Conservation (phyloP, 2,329 filamentous ascomycete genomes). For the Aureobasidium mangrovei region DNA sequence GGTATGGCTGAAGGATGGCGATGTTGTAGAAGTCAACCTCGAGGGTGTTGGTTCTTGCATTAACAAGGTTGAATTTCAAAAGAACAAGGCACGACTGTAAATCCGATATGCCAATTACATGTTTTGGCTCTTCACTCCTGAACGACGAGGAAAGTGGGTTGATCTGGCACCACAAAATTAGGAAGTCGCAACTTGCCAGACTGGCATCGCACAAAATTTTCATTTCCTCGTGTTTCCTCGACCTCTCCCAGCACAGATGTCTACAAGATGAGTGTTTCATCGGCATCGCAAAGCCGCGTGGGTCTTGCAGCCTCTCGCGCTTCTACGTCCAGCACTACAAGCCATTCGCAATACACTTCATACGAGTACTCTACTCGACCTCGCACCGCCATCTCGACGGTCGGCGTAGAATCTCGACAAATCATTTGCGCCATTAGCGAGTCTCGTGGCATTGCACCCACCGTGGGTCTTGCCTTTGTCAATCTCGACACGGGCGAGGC, state of each 20-base stretch:
- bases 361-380: slow-evolving; percentile 38
- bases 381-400: slow-evolving; percentile 48
- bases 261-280: not conserved
- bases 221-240: not conserved
- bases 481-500: slow-evolving; percentile 79
- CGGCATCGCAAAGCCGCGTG: not conserved
- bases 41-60: slow-evolving; percentile 54
- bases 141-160: not conserved
- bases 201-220: not conserved
- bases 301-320: not conserved
- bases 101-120: not conserved
- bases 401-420: slow-evolving; percentile 53
- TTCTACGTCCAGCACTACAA: slow-evolving; percentile 9
- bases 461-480: slow-evolving; percentile 77
- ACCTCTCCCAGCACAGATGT: not conserved
- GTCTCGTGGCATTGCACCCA: slow-evolving; percentile 75
- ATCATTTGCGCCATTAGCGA: slow-evolving; percentile 85
- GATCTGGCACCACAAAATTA: not conserved
- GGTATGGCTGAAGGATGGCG: slow-evolving; percentile 61
- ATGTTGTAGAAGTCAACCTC: slow-evolving; percentile 59
- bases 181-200: not conserved
- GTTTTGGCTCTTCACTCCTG: too few relatives aligned
- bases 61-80: slow-evolving; percentile 37
- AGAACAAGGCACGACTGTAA: slow-evolving; percentile 31
- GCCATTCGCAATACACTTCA: slow-evolving; percentile 25